These are phyloP conservation scores for Cladosporium velox DNA, from an alignment of 2,329 filamentous ascomycete genomes.

Conservation along the genomic window DNA sequence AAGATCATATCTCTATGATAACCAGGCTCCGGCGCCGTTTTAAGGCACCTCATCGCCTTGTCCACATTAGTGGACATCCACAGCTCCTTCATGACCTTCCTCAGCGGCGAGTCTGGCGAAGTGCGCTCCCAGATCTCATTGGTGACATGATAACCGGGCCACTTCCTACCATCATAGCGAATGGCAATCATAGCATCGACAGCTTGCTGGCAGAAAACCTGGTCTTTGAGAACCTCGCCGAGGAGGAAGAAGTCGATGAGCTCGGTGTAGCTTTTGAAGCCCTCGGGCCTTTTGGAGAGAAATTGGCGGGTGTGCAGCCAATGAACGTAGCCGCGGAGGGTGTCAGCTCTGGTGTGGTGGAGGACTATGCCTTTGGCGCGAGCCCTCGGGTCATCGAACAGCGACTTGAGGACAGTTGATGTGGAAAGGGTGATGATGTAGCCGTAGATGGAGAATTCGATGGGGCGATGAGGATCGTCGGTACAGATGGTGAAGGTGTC, in stretches of 20 bases:
- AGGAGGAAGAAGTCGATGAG: not conserved
- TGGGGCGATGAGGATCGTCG: not conserved
- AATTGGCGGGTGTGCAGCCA: not conserved
- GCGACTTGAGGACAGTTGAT: not conserved
- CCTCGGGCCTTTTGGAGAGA: not conserved
- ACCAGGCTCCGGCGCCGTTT: not conserved
- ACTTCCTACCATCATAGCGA: not conserved
- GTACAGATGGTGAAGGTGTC: constrained; percentile 2
- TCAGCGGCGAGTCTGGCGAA: not conserved
- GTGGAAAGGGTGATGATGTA: not conserved
- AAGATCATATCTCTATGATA: not conserved
- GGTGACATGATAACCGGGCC: too few species aligned
- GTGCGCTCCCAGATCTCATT: not conserved
- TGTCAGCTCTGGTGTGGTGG: not conserved
- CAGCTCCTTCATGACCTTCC: not conserved
- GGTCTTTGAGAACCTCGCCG: not conserved
- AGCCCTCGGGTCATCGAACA: not conserved
- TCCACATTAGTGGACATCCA: not conserved
- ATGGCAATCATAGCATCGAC: not conserved
- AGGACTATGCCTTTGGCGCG: not conserved
- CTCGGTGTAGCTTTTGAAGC: not conserved
- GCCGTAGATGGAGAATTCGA: not conserved
- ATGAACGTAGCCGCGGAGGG: not conserved
- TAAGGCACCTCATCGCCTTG: not conserved
- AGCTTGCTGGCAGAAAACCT: not conserved